Conservation (phyloP, 177 flowering plant species). For the Vitis hybrid region DNA sequence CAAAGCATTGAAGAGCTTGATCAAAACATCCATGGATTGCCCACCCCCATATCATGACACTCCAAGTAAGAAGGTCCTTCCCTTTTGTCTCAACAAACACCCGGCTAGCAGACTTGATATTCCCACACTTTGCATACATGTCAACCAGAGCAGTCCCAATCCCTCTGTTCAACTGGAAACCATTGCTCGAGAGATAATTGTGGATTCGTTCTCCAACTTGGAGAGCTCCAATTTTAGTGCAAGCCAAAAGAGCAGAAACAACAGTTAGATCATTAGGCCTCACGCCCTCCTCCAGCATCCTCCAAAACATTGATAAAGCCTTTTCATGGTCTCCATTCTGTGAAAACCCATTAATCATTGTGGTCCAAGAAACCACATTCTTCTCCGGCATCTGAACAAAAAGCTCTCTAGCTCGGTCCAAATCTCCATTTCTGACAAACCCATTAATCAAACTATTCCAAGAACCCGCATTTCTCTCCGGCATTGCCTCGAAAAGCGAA, state of each 20-base stretch:
- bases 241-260: conserved; percentile 42
- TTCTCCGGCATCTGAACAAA: conserved; percentile 43
- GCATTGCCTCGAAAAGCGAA: conserved; percentile 49
- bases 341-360: conserved; percentile 42
- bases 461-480: conserved; percentile 42
- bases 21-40: conserved; percentile 45
- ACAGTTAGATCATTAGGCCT: conserved; percentile 36
- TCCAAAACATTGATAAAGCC: conserved; percentile 34
- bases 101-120: conserved; percentile 28
- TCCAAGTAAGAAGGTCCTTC: conserved; percentile 52
- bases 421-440: conserved; percentile 34
- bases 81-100: conserved; percentile 31
- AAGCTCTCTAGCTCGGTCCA: conserved; percentile 31
- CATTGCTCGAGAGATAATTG: conserved; percentile 23
- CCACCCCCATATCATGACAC: conserved; percentile 53
- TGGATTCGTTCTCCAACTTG: conserved; percentile 34
- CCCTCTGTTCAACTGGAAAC: conserved; percentile 27
- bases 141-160: conserved; percentile 46
- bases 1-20: conserved; percentile 44
- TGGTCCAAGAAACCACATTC: conserved; percentile 62
- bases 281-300: conserved; percentile 41
- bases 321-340: conserved; percentile 35
- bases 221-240: conserved; percentile 43
- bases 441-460: conserved; percentile 62
- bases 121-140: conserved; percentile 63